These are phyloP conservation scores for Mycena vulgaris DNA, from an alignment of 768 basidiomycete species.

Conservation along the genomic window DNA sequence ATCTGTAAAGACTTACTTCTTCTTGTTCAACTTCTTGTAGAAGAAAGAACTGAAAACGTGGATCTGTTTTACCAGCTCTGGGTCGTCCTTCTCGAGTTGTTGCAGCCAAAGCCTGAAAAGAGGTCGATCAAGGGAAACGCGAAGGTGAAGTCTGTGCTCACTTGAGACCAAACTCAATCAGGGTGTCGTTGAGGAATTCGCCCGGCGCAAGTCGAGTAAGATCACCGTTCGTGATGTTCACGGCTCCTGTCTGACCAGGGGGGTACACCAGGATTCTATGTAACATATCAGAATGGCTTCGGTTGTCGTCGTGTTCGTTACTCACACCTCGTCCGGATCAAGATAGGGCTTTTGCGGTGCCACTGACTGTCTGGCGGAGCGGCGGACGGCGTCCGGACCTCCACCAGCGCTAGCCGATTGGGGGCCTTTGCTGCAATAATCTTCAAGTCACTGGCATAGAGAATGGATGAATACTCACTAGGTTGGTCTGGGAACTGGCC, in stretches of 20 bases:
- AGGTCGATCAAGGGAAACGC: conserved; percentile 19
- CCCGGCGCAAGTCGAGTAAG: conserved; percentile 79
- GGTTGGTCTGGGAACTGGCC: not conserved
- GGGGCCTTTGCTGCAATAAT: conserved; percentile 16
- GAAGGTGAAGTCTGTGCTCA: conserved; percentile 54
- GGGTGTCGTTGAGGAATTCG: conserved; percentile 95
- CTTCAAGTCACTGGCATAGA: not conserved
- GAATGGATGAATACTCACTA: conserved; percentile 13
- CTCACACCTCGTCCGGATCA: conserved; percentile 78
- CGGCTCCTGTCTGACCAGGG: conserved; percentile 75
- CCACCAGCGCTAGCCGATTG: conserved; percentile 11
- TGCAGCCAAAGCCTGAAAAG: conserved; percentile 76
- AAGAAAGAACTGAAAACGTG: conserved; percentile 99
- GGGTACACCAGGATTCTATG: conserved; percentile 85
- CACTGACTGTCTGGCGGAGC: conserved; percentile 54
- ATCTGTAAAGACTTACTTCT: conserved; percentile 60
- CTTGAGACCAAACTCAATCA: conserved; percentile 98
- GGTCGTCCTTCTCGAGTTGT: conserved; percentile 67
- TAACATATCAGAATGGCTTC: conserved; percentile 15
- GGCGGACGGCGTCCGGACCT: conserved; percentile 42
- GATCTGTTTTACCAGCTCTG: conserved; percentile 77
- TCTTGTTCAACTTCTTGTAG: conserved; percentile 92
- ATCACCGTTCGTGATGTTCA: conserved; percentile 89
- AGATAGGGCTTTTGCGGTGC: conserved; percentile 45
- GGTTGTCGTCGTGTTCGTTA: conserved; percentile 1